Percentiles rank a stretch among this genome's conserved stretches.
Conservation (phyloP, 345 rosid species). For the Erucastrum elatum region DNA sequence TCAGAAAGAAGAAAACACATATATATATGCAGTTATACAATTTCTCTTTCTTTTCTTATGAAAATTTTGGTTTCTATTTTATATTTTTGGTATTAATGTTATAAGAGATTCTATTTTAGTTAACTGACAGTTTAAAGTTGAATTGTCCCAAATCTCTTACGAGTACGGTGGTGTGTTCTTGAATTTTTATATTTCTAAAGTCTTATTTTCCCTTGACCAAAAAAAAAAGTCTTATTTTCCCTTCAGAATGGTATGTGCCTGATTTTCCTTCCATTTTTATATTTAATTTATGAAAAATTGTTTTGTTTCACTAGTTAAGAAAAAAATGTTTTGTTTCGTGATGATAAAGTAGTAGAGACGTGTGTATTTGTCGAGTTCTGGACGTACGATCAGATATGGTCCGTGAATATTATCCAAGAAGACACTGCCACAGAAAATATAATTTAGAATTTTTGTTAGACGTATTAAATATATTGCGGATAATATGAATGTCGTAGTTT, state of each 20-base stretch:
- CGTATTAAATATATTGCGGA: background rate
- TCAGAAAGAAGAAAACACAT: background rate
- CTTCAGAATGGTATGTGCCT: background rate
- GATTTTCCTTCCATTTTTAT: background rate
- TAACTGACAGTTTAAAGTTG: background rate
- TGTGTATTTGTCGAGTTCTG: conserved; percentile 32
- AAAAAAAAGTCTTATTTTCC: background rate
- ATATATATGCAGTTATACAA: background rate
- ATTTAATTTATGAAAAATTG: background rate
- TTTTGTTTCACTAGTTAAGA: background rate
- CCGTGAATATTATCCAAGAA: conserved; percentile 29
- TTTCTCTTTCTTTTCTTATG: background rate
- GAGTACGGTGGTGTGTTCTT: background rate
- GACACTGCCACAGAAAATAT: conserved; percentile 28
- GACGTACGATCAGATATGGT: conserved; percentile 20
- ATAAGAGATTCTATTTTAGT: background rate
- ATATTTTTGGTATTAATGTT: too few species aligned
- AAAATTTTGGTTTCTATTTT: background rate
- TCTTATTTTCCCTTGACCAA: background rate
- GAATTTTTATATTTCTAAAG: background rate
- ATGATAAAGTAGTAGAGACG: conserved; percentile 12
- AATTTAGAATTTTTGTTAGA: background rate
- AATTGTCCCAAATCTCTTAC: background rate
- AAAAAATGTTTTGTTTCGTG: background rate
- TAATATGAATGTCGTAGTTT: conserved; percentile 3